phyloP scores from a whole-genome alignment of 1,284 basidiomycete species.

The Hymenochaete sp. region DNA sequence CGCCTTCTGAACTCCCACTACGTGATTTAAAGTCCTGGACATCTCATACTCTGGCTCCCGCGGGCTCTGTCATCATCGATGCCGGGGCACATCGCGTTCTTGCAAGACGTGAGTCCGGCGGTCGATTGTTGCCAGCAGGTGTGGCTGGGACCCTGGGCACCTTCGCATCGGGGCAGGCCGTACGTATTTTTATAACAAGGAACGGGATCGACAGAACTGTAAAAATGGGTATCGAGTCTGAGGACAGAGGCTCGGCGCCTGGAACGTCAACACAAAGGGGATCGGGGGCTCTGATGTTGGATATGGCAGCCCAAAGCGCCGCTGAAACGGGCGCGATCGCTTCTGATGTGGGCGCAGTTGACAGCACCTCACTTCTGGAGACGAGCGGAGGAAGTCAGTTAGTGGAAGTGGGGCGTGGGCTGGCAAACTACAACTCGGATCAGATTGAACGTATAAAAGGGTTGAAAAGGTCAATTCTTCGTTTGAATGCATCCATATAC shows the following conservation, averaged over 20 bases:
- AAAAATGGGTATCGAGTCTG: slow-evolving; percentile 23
- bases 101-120: slow-evolving; percentile 78
- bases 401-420: slow-evolving; percentile 85
- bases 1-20: slow-evolving; percentile 64
- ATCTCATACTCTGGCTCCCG: slow-evolving; percentile 81
- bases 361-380: slow-evolving; percentile 18
- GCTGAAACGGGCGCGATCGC: background rate
- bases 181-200: slow-evolving; percentile 77
- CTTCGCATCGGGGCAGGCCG: slow-evolving; percentile 93
- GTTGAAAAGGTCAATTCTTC: slow-evolving; percentile 60
- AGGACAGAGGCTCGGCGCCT: slow-evolving; percentile 23
- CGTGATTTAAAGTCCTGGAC: slow-evolving; percentile 95
- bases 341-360: slow-evolving; percentile 20
- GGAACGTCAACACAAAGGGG: no score
- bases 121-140: slow-evolving; percentile 83
- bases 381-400: slow-evolving; percentile 60
- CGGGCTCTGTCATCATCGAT: slow-evolving; percentile 85
- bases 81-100: slow-evolving; percentile 83
- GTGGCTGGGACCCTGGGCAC: slow-evolving; percentile 81
- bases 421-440: slow-evolving; percentile 93
- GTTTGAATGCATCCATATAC: slow-evolving; percentile 7
- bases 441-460: slow-evolving; percentile 89
- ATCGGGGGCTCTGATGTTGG: no score
- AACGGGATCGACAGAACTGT: no score
- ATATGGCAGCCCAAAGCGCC: slow-evolving; percentile 22